Evolutionary conservation across 1,284 basidiomycete genomes (phyloP).

Genomic region (Lignosus rhinocerotis): DNA sequence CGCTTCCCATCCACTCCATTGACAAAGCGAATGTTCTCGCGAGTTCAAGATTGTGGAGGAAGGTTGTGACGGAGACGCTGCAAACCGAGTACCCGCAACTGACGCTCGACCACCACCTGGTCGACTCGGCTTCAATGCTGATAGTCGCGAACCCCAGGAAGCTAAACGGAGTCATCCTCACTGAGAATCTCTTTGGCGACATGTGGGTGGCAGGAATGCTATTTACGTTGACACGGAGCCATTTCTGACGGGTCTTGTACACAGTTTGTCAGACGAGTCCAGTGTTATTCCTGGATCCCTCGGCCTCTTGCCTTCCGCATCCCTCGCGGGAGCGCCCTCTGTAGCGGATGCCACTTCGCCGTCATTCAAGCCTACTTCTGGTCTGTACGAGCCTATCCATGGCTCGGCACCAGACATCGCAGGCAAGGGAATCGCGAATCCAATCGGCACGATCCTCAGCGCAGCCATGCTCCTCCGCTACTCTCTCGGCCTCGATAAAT

Average conservation of each 20-base stretch:
- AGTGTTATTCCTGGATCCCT: conserved; percentile 98
- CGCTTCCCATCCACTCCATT: conserved; percentile 88
- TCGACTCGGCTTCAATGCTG: conserved; percentile 97
- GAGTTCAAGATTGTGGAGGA: conserved; percentile 92
- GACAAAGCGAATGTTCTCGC: conserved; percentile 99
- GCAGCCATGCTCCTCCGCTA: conserved; percentile 95
- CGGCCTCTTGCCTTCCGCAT: conserved; percentile 94
- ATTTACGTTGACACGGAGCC: conserved; percentile 2
- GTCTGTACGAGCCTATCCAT: conserved; percentile 96
- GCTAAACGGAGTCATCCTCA: conserved; percentile 93
- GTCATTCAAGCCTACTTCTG: conserved; percentile 73
- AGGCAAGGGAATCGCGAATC: conserved; percentile 94
- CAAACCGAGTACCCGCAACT: conserved; percentile 86
- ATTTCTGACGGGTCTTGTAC: conserved; percentile 2
- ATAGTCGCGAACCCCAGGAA: conserved; percentile 92
- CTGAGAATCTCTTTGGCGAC: conserved; percentile 96
- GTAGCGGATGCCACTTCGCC: conserved; percentile 54
- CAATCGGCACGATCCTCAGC: conserved; percentile 95
- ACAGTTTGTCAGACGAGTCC: conserved; percentile 90
- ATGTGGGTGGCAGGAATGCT: conserved; percentile 62
- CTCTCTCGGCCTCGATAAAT: conserved; percentile 84
- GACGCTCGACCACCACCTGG: conserved; percentile 85
- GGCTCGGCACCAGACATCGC: conserved; percentile 97
- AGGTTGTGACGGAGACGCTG: conserved; percentile 84
- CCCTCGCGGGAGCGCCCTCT: conserved; percentile 88